phyloP scores from a whole-genome alignment of 2,329 filamentous ascomycete genomes.

The Nakataea oryzae region DNA sequence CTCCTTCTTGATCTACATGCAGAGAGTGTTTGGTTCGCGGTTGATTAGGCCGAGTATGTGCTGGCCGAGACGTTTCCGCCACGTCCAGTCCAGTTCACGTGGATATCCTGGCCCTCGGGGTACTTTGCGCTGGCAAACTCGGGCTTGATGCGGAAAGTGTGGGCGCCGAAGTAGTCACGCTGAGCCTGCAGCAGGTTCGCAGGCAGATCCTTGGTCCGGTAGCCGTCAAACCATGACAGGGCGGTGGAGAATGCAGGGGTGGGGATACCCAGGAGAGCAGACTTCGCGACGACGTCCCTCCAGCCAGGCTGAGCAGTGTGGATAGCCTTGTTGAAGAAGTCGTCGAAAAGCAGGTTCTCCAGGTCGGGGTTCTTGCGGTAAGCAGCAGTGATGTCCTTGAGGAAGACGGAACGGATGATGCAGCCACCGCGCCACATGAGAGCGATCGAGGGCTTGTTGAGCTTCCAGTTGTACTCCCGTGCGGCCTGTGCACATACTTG shows the following conservation, averaged over 20 bases:
- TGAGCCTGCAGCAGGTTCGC: slow-evolving; percentile 98
- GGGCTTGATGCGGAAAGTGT: slow-evolving; percentile 84
- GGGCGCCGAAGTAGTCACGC: slow-evolving; percentile 97
- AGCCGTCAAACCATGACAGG: slow-evolving; percentile 96
- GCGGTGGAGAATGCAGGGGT: slow-evolving; percentile 95
- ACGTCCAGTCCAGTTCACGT: slow-evolving; percentile 99
- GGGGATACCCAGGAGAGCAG: slow-evolving; percentile 88
- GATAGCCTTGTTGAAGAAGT: slow-evolving; percentile 99
- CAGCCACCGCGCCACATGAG: slow-evolving; percentile 99
- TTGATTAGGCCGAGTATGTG: slow-evolving; percentile 90
- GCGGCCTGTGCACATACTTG: slow-evolving; percentile 53
- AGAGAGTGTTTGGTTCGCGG: not conserved
- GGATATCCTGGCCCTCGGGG: slow-evolving; percentile 76
- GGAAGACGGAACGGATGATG: slow-evolving; percentile 99
- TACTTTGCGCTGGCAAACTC: slow-evolving; percentile 70
- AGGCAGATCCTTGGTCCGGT: slow-evolving; percentile 92
- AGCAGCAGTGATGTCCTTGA: slow-evolving; percentile 97
- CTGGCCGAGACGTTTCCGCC: slow-evolving; percentile 96
- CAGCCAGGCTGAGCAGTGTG: slow-evolving; percentile 89
- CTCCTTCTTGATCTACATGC: not conserved
- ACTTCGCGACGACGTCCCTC: slow-evolving; percentile 85
- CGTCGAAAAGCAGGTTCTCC: slow-evolving; percentile 95
- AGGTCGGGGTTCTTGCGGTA: slow-evolving; percentile 92
- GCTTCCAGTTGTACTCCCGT: slow-evolving; percentile 94
- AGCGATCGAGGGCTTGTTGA: slow-evolving; percentile 99